Base-by-base conservation (phyloP, 352 stramenopile genomes). In the Thraustotheca clavata region DNA sequence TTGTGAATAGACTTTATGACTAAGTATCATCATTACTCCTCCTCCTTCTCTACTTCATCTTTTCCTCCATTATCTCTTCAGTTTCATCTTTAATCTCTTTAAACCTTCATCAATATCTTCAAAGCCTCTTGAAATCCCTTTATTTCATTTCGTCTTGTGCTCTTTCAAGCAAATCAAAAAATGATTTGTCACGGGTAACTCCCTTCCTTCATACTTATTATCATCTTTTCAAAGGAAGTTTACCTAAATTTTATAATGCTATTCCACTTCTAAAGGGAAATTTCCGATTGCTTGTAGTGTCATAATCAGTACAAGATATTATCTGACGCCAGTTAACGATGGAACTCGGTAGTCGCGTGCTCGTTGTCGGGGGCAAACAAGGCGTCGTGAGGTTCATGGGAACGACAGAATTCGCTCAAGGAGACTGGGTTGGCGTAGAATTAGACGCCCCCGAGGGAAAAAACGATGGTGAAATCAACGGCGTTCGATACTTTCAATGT, bases 401-500 rank as follows among this genome's bases (percentile, higher is more conserved):
- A 2, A 74, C 87, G 67, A 88, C 85, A 27, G 82, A 92, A 26
- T 84, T 88, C 55, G 82, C 86, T 34, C 76, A 73, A 22, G 86
- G 86, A 29, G 82, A 91, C 52, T 94, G 83, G 86, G 74, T 88
- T 12, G 86, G 86, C 26, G 77, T 94, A 31, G 86, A 94, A 67
- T 71, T 94, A 20, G 82, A 92, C 35, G 70, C 68, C 1, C 76
- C 83, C 26, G 82, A 92, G 20, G 86, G 86, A 11, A 91, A 91
- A 73, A 89, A 94, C 78, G 89, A 87, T 59, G 86, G 86, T 59
- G 79, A 88, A 69, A 71, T 94, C 48, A 89, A 89, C 52, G 86
- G 83, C 54, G 72, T 74, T 55, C 76, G 86, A 22, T 94, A 94
- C 74, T 94, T 94, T 67, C 76, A 62, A 2, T 93, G 83, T 49